These are phyloP conservation scores for Ceratocystis papillata DNA, from an alignment of 2,329 filamentous ascomycete species.

Conservation along the genomic window DNA sequence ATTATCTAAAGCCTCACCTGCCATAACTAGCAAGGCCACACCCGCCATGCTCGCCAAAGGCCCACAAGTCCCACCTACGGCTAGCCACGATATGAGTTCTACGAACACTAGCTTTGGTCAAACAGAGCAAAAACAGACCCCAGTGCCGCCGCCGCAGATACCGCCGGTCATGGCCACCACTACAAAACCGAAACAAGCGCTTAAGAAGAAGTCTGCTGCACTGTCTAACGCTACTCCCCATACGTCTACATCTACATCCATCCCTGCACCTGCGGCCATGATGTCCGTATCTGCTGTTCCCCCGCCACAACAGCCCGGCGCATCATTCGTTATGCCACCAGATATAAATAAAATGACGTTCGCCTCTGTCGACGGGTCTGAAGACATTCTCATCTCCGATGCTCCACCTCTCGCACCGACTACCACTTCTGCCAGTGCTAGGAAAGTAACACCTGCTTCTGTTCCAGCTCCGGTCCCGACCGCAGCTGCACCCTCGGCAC, in stretches of 20 bases:
- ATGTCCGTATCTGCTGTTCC: constrained; percentile 15
- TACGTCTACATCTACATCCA: neutral
- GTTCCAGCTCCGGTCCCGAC: constrained; percentile 26
- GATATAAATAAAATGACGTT: constrained; percentile 12
- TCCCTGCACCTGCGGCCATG: neutral
- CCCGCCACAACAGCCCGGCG: neutral
- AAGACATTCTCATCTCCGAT: constrained; percentile 19
- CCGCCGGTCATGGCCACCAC: constrained; percentile 7
- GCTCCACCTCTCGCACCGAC: constrained; percentile 22
- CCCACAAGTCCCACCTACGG: constrained; percentile 16
- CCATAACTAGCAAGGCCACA: constrained; percentile 18
- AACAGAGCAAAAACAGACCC: constrained; percentile 23
- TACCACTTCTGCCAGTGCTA: constrained; percentile 16
- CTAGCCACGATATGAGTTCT: constrained; percentile 16
- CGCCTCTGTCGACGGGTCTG: constrained; percentile 19
- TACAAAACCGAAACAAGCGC: constrained; percentile 20
- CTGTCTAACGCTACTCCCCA: constrained; percentile 30
- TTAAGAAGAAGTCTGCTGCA: constrained; percentile 31
- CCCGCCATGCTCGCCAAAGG: constrained; percentile 11
- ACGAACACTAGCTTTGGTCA: constrained; percentile 16
- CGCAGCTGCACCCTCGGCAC: constrained; percentile 26
- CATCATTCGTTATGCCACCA: neutral
- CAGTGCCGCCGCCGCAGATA: constrained; percentile 25
- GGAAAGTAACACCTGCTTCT: constrained; percentile 22
- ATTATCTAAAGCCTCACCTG: constrained; percentile 20